Base-by-base conservation (phyloP, 306 rosid genomes). In the Leucaena leucocephala region DNA sequence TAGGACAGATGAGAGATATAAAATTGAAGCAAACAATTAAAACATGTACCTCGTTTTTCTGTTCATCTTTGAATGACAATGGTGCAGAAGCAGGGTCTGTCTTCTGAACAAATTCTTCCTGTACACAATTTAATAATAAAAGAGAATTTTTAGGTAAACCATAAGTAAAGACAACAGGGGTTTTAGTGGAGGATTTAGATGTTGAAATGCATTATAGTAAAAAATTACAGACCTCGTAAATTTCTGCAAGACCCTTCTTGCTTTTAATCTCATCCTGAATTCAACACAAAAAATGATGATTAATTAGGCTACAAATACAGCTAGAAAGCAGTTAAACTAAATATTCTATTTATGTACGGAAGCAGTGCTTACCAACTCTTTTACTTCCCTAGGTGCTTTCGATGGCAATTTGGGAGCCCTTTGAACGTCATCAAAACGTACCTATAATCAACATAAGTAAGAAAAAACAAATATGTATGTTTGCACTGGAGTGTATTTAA, bases 231-330 rank as follows among this genome's bases (percentile, higher is more conserved):
- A 95, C 99, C 99, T 93, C 99, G 8, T 93, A 93, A 74, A 93
- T 61, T 48, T 93, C 97, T 59, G 90, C 97, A 76, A 95, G 92
- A 73, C 99, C 98, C 80, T 86, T 85, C 91, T 91, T 89, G 93
- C 91, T 95, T 87, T 91, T 95, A 83, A 83, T 93, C 76, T 95
- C 98, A 63, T 95, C 97, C 99, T 95, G 90, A 69, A 82, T 49
- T 75, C 68, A 74, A 45, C 71, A 55, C 15, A 61, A 17, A 61
- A 59, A 67, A 82, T 73, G 21, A 72, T 45, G 63, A 78, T 80
- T 48, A 84, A 67, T 57, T 50, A 59, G 40, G 67, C 45, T 15
- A 15, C n/a, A 70, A 76, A 66, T 69, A 66, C 64, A 70, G 70
- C 58, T 16, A 66, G 40, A 74, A 40, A 68, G 48, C 66, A 66